Percentiles rank a stretch among this genome's conserved stretches.
phyloP scores from a whole-genome alignment of 2,329 filamentous ascomycete genomes.

The Diplodia sapinea region DNA sequence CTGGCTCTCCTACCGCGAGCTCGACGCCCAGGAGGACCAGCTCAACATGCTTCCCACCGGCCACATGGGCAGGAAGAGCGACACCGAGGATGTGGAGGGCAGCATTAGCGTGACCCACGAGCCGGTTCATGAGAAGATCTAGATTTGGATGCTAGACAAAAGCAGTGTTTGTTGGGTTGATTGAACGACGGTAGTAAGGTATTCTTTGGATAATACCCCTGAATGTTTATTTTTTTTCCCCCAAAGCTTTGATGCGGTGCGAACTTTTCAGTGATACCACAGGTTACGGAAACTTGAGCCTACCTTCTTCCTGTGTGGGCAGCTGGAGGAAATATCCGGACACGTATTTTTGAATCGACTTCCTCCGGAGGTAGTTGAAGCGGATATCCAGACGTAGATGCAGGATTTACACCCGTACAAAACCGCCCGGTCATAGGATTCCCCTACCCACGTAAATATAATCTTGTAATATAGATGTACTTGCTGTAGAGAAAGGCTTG shows the following conservation, averaged over 20 bases:
- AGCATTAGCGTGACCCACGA: slow-evolving; percentile 21
- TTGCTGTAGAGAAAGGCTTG: too few relatives aligned
- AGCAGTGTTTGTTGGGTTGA: neutral
- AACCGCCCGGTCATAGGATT: too few relatives aligned
- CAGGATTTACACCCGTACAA: too few relatives aligned
- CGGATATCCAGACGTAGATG: too few relatives aligned
- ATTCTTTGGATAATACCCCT: slow-evolving; percentile 13
- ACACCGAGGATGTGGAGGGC: slow-evolving; percentile 43
- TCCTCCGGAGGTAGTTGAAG: too few relatives aligned
- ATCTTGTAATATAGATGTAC: too few relatives aligned
- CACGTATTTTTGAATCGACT: too few relatives aligned
- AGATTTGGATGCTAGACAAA: neutral
- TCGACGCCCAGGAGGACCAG: slow-evolving; percentile 46
- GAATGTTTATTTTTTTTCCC: neutral
- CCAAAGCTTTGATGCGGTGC: neutral
- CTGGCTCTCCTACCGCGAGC: slow-evolving; percentile 41
- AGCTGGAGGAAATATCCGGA: too few relatives aligned
- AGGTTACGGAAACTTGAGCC: too few relatives aligned
- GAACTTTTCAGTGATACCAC: neutral
- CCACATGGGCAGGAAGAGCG: slow-evolving; percentile 40
- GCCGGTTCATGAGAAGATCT: slow-evolving; percentile 17
- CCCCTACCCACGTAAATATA: too few relatives aligned
- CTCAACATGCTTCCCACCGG: slow-evolving; percentile 49
- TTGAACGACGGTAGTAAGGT: neutral
- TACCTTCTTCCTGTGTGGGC: too few relatives aligned